phyloP scores from a whole-genome alignment of 495 filamentous ascomycete species.

The Lasiosphaeria miniovina region DNA sequence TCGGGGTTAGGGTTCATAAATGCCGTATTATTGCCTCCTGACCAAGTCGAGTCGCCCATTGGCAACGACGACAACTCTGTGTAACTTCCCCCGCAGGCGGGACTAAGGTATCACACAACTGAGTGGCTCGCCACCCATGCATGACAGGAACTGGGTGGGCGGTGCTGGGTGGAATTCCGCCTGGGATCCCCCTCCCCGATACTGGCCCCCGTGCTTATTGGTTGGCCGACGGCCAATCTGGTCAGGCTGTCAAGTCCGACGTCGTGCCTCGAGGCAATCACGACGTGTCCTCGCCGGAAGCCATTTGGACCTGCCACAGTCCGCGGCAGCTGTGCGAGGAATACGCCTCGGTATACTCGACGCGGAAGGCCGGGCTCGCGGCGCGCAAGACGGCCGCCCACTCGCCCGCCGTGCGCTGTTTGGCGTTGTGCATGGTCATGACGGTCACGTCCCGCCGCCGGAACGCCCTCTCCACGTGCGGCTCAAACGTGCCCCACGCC shows the following conservation, averaged over 20 bases:
- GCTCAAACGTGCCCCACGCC: neutral
- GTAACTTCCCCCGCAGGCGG: neutral
- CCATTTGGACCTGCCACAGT: neutral
- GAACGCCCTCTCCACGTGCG: neutral
- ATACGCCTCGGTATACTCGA: neutral
- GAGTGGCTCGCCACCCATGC: too few relatives aligned
- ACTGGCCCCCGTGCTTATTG: too few relatives aligned
- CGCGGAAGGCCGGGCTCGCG: neutral
- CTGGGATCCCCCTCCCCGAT: too few relatives aligned
- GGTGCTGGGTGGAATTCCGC: too few relatives aligned
- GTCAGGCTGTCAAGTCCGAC: too few relatives aligned
- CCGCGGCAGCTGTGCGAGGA: neutral
- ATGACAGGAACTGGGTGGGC: too few relatives aligned
- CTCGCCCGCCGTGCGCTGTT: neutral
- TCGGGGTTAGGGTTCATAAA: neutral
- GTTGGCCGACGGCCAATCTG: too few relatives aligned
- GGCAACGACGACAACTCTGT: neutral
- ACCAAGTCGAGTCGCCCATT: neutral
- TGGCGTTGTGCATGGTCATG: slow-evolving; percentile 2
- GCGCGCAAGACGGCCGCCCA: neutral
- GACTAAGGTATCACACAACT: too few relatives aligned
- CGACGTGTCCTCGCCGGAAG: neutral
- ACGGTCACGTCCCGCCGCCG: neutral
- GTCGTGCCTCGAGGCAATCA: too few relatives aligned
- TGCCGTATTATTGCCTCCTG: too few relatives aligned